A percentile compares a stretch with the other conserved stretches of the same genome.
phyloP scores from a whole-genome alignment of 805 yeast genomes.

The Ogataea populi-albae region DNA sequence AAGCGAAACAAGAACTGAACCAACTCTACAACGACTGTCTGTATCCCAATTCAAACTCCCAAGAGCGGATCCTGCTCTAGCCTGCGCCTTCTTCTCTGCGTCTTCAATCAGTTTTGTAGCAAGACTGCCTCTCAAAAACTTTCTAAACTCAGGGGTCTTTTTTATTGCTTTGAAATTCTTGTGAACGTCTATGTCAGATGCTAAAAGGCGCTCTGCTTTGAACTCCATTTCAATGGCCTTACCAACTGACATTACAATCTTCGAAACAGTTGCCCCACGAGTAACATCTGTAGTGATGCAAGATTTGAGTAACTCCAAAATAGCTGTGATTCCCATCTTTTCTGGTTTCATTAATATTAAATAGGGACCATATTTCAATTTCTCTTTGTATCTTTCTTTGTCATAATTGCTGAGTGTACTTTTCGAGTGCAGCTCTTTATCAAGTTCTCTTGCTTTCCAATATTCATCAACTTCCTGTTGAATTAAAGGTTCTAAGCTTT shows the following conservation, averaged over 20 bases:
- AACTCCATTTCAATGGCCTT: constrained; percentile 82
- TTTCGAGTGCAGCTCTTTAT: constrained; percentile 23
- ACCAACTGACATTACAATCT: constrained; percentile 79
- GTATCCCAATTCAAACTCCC: constrained; percentile 28
- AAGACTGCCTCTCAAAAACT: constrained; percentile 34
- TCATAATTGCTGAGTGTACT: constrained; percentile 11
- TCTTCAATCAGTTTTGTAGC: constrained; percentile 27
- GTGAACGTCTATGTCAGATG: constrained; percentile 53
- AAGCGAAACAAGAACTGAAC: constrained; percentile 73
- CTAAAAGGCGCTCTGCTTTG: constrained; percentile 62
- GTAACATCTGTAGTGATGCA: constrained; percentile 71
- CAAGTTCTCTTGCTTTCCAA: constrained; percentile 39
- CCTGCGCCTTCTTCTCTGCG: constrained; percentile 24
- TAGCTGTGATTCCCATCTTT: constrained; percentile 78
- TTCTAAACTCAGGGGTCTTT: constrained; percentile 41
- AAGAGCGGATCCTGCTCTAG: constrained; percentile 17
- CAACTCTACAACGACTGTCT: constrained; percentile 58
- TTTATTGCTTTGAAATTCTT: constrained; percentile 50
- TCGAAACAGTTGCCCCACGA: constrained; percentile 81
- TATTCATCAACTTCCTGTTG: constrained; percentile 62
- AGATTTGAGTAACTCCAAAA: constrained; percentile 73
- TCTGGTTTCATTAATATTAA: constrained; percentile 70
- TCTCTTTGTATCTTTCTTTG: constrained; percentile 28
- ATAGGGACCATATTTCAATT: constrained; percentile 73
- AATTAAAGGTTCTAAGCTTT: constrained; percentile 66